A percentile compares a stretch with the other conserved stretches of the same genome.
Conservation (phyloP, 257 asterid species). For the Plantago elongata region DNA sequence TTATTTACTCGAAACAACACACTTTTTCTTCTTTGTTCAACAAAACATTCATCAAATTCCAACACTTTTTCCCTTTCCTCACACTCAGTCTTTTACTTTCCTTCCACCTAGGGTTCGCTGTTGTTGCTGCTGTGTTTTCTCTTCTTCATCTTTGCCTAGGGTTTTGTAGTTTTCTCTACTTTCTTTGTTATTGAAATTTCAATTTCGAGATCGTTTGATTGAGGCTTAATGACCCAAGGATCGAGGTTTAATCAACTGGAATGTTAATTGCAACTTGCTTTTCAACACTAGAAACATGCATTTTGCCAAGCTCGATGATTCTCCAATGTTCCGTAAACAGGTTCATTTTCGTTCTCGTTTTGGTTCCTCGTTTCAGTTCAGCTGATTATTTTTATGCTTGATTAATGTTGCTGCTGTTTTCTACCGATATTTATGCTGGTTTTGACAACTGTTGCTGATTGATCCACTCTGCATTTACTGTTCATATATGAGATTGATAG, state of each 20-base stretch:
- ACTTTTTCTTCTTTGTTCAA: slow-evolving; percentile 29
- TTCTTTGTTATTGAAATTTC: slow-evolving; percentile 1
- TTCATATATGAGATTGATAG: not conserved
- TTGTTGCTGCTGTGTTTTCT: slow-evolving; percentile 11
- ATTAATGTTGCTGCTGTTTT: not conserved
- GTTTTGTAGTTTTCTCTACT: slow-evolving; percentile 38
- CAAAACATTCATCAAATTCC: slow-evolving; percentile 59
- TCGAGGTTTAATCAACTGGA: slow-evolving; percentile 33
- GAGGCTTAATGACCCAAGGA: slow-evolving; percentile 41
- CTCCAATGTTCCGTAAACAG: slow-evolving; percentile 99
- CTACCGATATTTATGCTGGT: too few species aligned
- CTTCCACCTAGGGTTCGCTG: slow-evolving; percentile 55
- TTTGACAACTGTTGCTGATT: not conserved
- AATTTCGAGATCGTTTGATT: slow-evolving; percentile 36
- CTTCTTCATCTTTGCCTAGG: slow-evolving; percentile 40
- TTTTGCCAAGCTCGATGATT: slow-evolving; percentile 97
- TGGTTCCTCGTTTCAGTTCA: not conserved
- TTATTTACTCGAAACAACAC: slow-evolving; percentile 3
- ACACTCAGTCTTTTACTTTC: slow-evolving; percentile 33
- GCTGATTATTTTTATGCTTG: not conserved
- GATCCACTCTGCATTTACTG: not conserved
- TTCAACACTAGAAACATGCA: slow-evolving; percentile 51
- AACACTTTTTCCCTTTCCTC: slow-evolving; percentile 31
- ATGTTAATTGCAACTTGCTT: slow-evolving; percentile 20
- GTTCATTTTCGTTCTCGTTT: slow-evolving; percentile 27